Base-by-base conservation (phyloP, 1,139 yeast species). In the Kurtzmaniella quercitrusa region DNA sequence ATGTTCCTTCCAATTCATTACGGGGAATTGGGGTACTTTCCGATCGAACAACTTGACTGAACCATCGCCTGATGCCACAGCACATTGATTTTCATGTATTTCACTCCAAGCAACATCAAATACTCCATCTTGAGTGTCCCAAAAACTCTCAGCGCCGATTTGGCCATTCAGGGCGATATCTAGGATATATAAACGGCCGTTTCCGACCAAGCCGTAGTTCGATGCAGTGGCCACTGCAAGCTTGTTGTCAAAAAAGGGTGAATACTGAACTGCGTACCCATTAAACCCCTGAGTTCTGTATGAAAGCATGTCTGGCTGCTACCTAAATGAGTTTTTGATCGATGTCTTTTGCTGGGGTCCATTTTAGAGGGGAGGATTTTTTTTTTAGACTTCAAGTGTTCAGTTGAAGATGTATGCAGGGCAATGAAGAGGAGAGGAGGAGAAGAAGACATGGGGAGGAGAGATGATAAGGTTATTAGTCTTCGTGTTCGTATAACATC, bases 81-180 rank as follows among this genome's bases (percentile, higher is more conserved):
- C 77, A 7, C 86, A 75, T 57, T 91, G 98, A 61, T 89, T 90
- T 52, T 89, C 97, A 60, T 93, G 93, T 12, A 74, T 49, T 61
- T 93, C 98, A 46, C 93, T 85, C 98, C 98, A 93, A 1, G 94
- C 78, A 3, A 87, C 66, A 55, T 88, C 95, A 58, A 88, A 90
- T 18, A 91, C 68, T 4, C 97, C 96, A 63, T 93, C 98, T 61
- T 91, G 97, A 1, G 98, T 91, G 49, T 90, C 91, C 71, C 89
- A 91, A 14, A 75, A 65, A 3, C 75, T 68, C 44, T 80, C 82
- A 37, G 77, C 77, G 5, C 58, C 56, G 18, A 88, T 75, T 17
- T 59, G 58, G 1, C 98, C 98, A 48, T 73, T 69, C 9, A 81
- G 78, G 41, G 77, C 79, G 43, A 93, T 85, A 43, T 80, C 80